Conservation (phyloP, 352 stramenopile genomes). For the Globisporangium acanthophoron region DNA sequence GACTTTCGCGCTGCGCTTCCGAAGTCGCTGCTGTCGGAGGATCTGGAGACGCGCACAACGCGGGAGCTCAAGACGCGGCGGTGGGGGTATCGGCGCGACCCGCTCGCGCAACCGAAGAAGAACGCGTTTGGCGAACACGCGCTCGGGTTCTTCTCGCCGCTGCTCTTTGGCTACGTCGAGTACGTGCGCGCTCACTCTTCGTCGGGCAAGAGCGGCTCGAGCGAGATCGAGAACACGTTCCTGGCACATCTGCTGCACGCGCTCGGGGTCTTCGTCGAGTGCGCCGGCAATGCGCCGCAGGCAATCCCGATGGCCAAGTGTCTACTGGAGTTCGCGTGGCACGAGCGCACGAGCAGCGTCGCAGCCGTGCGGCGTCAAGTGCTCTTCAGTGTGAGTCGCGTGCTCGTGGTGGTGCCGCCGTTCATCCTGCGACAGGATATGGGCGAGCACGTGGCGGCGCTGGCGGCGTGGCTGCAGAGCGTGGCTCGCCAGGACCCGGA, state of each 20-base stretch:
- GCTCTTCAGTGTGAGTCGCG: slow-evolving; percentile 62
- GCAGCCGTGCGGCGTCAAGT: slow-evolving; percentile 69
- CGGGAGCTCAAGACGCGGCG: slow-evolving; percentile 55
- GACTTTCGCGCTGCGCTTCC: slow-evolving; percentile 16
- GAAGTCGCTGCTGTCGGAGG: slow-evolving; percentile 44
- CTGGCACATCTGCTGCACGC: slow-evolving; percentile 66
- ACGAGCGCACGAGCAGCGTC: slow-evolving; percentile 30
- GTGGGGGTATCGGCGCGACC: slow-evolving; percentile 63
- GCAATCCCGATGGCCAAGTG: slow-evolving; percentile 65
- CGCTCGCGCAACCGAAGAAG: slow-evolving; percentile 33
- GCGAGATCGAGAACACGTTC: slow-evolving; percentile 63
- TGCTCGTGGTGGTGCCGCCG: slow-evolving; percentile 55
- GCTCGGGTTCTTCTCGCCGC: slow-evolving; percentile 64
- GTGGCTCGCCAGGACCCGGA: slow-evolving; percentile 45
- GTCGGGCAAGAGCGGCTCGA: slow-evolving; percentile 10
- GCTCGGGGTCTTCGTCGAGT: slow-evolving; percentile 64
- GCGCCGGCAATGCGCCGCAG: slow-evolving; percentile 46
- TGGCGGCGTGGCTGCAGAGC: slow-evolving; percentile 50
- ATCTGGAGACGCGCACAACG: slow-evolving; percentile 39
- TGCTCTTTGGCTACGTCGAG: slow-evolving; percentile 67
- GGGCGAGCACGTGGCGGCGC: slow-evolving; percentile 32
- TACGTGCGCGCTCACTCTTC: slow-evolving; percentile 33
- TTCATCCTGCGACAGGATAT: slow-evolving; percentile 52
- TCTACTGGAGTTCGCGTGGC: slow-evolving; percentile 67
- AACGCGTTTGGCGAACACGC: slow-evolving; percentile 64